Evolutionary conservation across 371 early-diverging fungal genomes (phyloP), one percentile per base, ranked within the genome.

Genomic region (Cokeromyces recurvatus): DNA sequence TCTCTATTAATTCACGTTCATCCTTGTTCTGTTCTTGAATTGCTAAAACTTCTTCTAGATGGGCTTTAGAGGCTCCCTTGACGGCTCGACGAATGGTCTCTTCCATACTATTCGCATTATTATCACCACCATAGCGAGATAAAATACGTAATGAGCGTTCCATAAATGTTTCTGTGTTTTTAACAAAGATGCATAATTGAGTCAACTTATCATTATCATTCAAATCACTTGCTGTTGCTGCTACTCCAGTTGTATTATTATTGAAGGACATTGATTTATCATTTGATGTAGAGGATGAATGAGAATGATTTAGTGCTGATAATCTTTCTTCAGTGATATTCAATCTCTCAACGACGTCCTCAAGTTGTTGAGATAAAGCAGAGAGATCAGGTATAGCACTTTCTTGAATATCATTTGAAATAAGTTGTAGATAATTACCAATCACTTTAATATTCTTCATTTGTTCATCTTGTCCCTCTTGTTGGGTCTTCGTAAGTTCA

Each of bases 31-130:
- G 64, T 3, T 58, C 51, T 43, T 64, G 56, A 31, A 63, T 57
- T n/a, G 45, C 45, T 10, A 58, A 42, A 25, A 54, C 43, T 16
- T 59, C 51, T 25, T 62, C 62, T 12, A 63, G 32, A 8, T 70
- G 63, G 2, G 54, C 54, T 20, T 74, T 70, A 25, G 66, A 68
- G 2, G 66, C 64, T 7, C 62, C 59, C 46, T 70, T 74, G 20
- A 74, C 61, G 1, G 71, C 68, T 15, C 68, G 61, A 20, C 71
- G 61, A 21, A 74, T 66, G 0, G 64, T 66, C 21, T 70, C 71
- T 42, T 74, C 74, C 38, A 70, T 49, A 7, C 63, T 61, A n/a
- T n/a, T n/a, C n/a, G n/a, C n/a, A 24, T 52, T 45, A 27, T 62
- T 48, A 23, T 62, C 57, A n/a, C 44, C 58, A 15, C 59, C 62